Conservation (phyloP, 495 filamentous ascomycete genomes). For the Copromyces sp. region DNA sequence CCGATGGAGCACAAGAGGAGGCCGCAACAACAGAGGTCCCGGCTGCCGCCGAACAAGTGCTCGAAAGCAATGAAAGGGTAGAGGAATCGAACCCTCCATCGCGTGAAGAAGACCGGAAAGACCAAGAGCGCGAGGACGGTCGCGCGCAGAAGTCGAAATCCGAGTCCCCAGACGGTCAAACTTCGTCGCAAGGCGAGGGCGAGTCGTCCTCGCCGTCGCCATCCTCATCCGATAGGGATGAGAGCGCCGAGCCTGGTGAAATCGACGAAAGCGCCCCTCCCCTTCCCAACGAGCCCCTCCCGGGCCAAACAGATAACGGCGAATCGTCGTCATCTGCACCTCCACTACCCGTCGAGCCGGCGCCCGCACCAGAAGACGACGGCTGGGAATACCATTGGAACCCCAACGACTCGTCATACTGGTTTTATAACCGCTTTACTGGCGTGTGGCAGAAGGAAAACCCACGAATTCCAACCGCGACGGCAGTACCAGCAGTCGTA, state of each 20-base stretch:
- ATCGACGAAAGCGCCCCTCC: constrained; percentile 10
- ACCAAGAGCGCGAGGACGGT: constrained; percentile 4
- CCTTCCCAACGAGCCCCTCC: constrained; percentile 21
- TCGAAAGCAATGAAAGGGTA: background rate
- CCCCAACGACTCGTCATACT: constrained; percentile 55
- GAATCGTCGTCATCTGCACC: background rate
- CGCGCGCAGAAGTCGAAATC: background rate
- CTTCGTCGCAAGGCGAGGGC: background rate
- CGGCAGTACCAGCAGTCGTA: constrained; percentile 17
- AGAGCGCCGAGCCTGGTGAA: background rate
- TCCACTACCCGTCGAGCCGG: constrained; percentile 29
- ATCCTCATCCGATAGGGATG: constrained; percentile 1
- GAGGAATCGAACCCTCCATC: background rate
- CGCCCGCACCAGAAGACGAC: constrained; percentile 49
- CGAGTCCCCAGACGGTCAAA: background rate
- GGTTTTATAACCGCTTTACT: constrained; percentile 85
- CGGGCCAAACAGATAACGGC: constrained; percentile 1
- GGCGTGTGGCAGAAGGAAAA: constrained; percentile 78
- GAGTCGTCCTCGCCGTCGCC: background rate
- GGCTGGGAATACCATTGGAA: constrained; percentile 90
- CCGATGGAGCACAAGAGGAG: background rate
- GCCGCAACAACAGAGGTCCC: background rate
- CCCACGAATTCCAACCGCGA: constrained; percentile 55
- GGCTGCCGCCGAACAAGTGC: background rate
- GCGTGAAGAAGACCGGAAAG: constrained; percentile 8